Conservation (phyloP, 148 eudicot species). For the Vaccinium macrocarpon region DNA sequence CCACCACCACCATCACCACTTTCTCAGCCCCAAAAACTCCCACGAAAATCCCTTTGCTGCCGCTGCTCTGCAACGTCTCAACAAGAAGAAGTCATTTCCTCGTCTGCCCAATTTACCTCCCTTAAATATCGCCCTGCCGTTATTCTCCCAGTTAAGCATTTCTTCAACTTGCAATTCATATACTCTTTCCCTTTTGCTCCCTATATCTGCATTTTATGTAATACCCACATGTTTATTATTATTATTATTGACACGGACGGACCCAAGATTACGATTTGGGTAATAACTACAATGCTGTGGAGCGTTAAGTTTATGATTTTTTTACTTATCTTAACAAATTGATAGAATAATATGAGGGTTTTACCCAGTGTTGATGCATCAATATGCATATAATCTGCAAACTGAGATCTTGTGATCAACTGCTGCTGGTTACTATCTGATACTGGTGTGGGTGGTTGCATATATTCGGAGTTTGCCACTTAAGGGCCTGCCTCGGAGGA, state of each 20-base stretch:
- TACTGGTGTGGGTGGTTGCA: neutral
- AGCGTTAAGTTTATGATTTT: neutral
- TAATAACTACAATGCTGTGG: neutral
- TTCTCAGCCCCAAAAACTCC: constrained; percentile 9
- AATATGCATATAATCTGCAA: neutral
- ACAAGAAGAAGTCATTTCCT: neutral
- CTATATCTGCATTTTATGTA: neutral
- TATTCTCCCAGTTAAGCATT: constrained; percentile 54
- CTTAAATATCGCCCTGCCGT: constrained; percentile 57
- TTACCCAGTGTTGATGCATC: neutral
- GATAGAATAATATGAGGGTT: neutral
- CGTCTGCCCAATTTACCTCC: constrained; percentile 22
- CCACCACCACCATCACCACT: constrained; percentile 17
- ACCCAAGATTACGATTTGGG: neutral
- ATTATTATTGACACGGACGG: neutral
- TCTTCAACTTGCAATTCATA: neutral
- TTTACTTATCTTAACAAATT: neutral
- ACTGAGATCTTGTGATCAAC: neutral
- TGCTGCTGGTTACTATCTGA: neutral
- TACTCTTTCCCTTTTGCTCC: neutral
- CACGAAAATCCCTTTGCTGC: constrained; percentile 17
- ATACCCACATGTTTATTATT: no score
- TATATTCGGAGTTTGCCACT: no score
- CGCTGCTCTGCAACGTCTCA: constrained; percentile 24
- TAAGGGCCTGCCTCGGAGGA: no score